phyloP scores from a whole-genome alignment of 139 green algal genomes.

The Chlamydomonas schloesseri region DNA sequence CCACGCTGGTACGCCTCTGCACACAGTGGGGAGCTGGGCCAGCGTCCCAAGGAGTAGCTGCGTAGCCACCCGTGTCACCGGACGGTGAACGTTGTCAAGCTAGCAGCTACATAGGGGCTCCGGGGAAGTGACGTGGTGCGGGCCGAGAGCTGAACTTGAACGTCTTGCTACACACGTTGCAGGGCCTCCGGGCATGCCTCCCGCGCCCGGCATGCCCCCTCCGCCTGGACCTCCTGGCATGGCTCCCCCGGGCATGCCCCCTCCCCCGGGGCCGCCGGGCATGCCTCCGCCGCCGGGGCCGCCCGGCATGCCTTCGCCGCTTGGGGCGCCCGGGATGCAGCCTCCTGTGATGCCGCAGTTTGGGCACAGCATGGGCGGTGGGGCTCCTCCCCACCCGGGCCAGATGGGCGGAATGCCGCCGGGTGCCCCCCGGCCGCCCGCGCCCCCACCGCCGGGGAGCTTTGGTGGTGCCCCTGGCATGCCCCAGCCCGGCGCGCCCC shows the following conservation, averaged over 20 bases:
- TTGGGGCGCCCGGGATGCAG: background rate
- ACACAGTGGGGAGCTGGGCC: too few relatives aligned
- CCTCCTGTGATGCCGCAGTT: background rate
- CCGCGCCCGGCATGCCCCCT: background rate
- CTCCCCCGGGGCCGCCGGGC: background rate
- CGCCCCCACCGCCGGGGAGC: background rate
- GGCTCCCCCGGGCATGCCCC: constrained; percentile 17
- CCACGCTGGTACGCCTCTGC: too few relatives aligned
- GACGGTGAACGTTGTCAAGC: too few relatives aligned
- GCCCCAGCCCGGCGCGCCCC: background rate
- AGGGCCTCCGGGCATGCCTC: background rate
- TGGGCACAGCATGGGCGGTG: too few relatives aligned
- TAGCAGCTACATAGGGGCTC: too few relatives aligned
- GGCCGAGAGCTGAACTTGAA: too few relatives aligned
- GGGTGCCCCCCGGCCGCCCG: background rate
- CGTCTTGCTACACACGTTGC: too few relatives aligned
- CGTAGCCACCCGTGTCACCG: too few relatives aligned
- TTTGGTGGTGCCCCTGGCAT: background rate
- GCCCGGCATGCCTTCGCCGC: background rate
- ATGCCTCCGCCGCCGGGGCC: background rate
- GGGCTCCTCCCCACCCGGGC: too few relatives aligned
- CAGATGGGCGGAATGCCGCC: background rate
- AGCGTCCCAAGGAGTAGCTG: too few relatives aligned
- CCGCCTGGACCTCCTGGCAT: constrained; percentile 7
- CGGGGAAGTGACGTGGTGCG: too few relatives aligned